Evolutionary conservation across 306 rosid genomes (phyloP).

Genomic region (Rubus idaeus): DNA sequence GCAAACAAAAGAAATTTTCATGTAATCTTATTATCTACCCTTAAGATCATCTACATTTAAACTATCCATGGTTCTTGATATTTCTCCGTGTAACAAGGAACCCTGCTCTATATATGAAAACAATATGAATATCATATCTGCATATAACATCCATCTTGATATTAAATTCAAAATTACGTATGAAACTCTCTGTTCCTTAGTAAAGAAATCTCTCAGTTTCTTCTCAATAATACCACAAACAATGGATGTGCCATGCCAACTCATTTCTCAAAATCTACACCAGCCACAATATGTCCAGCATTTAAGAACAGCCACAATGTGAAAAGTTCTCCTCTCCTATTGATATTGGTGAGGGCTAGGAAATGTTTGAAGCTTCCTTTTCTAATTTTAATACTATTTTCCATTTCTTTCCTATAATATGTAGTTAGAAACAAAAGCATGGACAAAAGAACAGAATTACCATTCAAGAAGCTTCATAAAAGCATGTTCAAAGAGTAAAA

Average conservation of each 20-base stretch:
- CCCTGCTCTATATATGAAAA: too few species aligned
- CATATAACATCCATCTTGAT: too few species aligned
- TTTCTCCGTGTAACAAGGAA: neutral
- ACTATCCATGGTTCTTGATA: too few species aligned
- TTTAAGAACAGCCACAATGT: neutral
- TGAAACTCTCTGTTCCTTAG: neutral
- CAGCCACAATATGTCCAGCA: neutral
- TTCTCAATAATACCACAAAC: too few species aligned
- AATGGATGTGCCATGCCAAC: too few species aligned
- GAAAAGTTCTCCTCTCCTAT: neutral
- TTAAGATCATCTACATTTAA: too few species aligned
- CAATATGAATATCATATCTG: neutral
- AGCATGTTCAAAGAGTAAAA: constrained; percentile 14
- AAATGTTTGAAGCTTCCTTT: neutral
- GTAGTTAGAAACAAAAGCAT: neutral
- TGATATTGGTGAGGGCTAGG: neutral
- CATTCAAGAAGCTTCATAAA: constrained; percentile 15
- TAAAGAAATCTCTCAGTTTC: neutral
- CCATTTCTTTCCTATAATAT: neutral
- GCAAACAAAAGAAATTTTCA: too few species aligned
- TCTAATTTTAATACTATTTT: neutral
- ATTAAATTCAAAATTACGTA: neutral
- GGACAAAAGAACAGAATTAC: neutral
- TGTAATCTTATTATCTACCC: neutral
- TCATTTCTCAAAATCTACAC: too few species aligned